A percentile compares a stretch with the other conserved stretches of the same genome.
These are phyloP conservation scores for Cochlearia excelsa DNA, from an alignment of 345 rosid genomes.

Conservation along the genomic window DNA sequence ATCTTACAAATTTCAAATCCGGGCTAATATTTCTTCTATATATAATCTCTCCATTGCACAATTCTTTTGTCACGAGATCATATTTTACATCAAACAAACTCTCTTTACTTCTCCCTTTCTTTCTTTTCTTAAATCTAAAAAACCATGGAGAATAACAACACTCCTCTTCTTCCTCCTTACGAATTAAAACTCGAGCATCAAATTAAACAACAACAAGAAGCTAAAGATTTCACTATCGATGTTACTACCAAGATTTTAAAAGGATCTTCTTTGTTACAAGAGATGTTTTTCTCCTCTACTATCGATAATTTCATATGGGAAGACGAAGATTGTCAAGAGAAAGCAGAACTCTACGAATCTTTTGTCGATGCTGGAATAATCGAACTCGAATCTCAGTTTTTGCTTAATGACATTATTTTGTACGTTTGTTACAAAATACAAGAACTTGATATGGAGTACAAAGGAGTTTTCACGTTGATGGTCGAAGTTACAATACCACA, in stretches of 20 bases:
- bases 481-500: slow-evolving; percentile 12
- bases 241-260: slow-evolving; percentile 7
- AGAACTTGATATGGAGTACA: not conserved
- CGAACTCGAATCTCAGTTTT: slow-evolving; percentile 1
- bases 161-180: not conserved
- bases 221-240: slow-evolving; percentile 2
- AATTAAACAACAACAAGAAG: slow-evolving; percentile 9
- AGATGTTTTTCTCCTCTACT: slow-evolving; percentile 4
- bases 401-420: slow-evolving; percentile 7
- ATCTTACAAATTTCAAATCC: too few species aligned
- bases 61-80: too few species aligned
- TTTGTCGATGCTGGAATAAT: slow-evolving; percentile 10
- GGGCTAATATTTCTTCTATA: too few species aligned
- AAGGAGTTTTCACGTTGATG: slow-evolving; percentile 26
- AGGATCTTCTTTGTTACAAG: not conserved
- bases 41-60: too few species aligned
- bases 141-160: slow-evolving; percentile 3
- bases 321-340: slow-evolving; percentile 24
- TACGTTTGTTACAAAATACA: not conserved
- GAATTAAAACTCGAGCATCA: slow-evolving; percentile 9
- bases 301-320: slow-evolving; percentile 17
- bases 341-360: slow-evolving; percentile 17
- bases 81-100: not conserved
- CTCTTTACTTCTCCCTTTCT: not conserved
- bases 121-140: not conserved